Evolutionary conservation across 164 flowering plant genomes (phyloP), one percentile per base, ranked within the genome.

Genomic region (Buxus sempervirens): DNA sequence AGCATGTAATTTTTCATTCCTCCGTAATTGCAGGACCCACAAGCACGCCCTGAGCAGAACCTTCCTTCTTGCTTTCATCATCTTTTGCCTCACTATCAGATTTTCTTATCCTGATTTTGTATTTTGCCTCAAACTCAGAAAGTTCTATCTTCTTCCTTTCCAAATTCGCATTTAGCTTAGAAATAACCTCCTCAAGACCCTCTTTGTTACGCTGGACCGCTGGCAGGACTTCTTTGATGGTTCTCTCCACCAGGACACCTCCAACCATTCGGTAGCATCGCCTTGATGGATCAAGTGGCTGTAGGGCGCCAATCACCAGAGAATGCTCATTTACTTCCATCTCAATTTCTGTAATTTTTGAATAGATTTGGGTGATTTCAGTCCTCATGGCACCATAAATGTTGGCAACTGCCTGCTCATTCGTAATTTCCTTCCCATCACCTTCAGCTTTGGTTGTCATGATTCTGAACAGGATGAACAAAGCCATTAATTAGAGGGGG

Each of bases 311-410:
- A 10, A 90, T 86, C 42, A 91, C 97, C 73, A 94, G 68, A 3
- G 96, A 80, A 51, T 94, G 98, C 82, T 90, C 96, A 38, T 95
- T 88, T n/a, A 77, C 97, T 80, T 91, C 93, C 97, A 94, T 91
- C 73, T 94, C 97, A 16, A 91, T 81, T 70, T 95, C 96, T 0
- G 91, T 95, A 54, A 91, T 90, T 71, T 95, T 95, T 25, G 97
- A 86, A 75, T 89, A 83, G 16, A 89, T 79, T 67, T 91, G 96
- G 79, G 79, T 94, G 54, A 90, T 81, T 23, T 94, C 96, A 54
- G 92, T 56, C 76, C 93, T 87, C 93, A 94, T 81, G 60, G 81
- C 23, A 9, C 74, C 87, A 69, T 89, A 95, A 13, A 82, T 70
- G 71, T 86, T 90, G 23, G 91, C 96, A 58, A 95, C 84, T 20